Evolutionary conservation across 1,284 basidiomycete species (phyloP), one percentile per base, ranked within the genome.

Genomic region (Flammula alnicola): DNA sequence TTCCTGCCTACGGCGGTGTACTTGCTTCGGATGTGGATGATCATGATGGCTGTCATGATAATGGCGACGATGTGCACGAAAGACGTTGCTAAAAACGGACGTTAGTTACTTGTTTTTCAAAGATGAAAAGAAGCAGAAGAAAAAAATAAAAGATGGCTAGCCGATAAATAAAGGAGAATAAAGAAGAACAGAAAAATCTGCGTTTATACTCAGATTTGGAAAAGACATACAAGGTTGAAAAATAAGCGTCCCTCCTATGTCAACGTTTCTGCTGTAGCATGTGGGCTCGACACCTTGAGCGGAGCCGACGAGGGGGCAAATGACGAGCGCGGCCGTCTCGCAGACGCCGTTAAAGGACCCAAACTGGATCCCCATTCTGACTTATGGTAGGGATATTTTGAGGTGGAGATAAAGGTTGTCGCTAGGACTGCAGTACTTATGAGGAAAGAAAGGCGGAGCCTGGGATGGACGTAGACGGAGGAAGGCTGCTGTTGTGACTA

Each of bases 41-140:
- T 93, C 97, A 99, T 99, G 68, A 99, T 98, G 35, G 83, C 81
- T 16, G 95, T 95, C 97, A 99, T 99, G 64, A 94, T 82, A 57
- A 99, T 87, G 16, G 96, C 95, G 52, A 95, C 93, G 64, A 99
- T 93, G 75, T 99, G 97, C 4, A 99, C 86, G 69, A 98, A 95
- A 71, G 86, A 93, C 72, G 95, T 97, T 63, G 96, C 95, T 96
- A 64, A 26, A 20, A 26, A 16, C n/a, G n/a, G n/a, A 39, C 12
- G 11, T 47, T 12, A 47, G 46, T 16, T n/a, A n/a, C 20, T 37
- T 22, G 17, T 17, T 20, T 17, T 4, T 16, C 5, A 22, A 23
- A 14, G 30, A 14, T 8, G 22, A n/a, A 29, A 1, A 6, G 4
- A 3, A 7, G 35, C 23, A 38, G 11, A 17, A 40, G 11, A 7